phyloP scores from a whole-genome alignment of 2,329 filamentous ascomycete genomes.

The Neofusicoccum ribis region DNA sequence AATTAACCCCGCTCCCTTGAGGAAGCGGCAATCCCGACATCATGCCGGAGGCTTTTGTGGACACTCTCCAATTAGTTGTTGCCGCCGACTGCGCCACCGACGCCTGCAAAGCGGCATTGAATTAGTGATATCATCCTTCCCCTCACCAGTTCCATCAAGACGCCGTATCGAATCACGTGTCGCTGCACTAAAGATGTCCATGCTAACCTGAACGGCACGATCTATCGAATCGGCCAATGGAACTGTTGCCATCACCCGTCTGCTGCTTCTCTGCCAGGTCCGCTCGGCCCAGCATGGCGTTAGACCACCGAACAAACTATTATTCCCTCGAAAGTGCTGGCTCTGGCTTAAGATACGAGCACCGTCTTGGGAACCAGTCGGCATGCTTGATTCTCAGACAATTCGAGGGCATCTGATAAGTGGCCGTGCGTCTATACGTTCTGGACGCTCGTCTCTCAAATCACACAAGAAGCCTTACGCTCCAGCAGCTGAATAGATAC shows the following conservation, averaged over 20 bases:
- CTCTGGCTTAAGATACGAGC: no score
- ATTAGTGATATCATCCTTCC: conserved; percentile 11
- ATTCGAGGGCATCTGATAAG: no score
- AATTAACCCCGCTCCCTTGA: no score
- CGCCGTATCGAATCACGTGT: background rate
- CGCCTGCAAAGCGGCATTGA: background rate
- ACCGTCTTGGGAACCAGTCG: no score
- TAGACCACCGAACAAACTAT: no score
- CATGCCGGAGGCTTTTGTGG: background rate
- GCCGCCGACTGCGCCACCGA: background rate
- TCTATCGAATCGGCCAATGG: background rate
- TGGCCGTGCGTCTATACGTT: no score
- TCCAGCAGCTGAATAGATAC: no score
- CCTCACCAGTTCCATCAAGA: background rate
- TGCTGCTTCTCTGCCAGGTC: background rate
- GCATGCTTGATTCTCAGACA: no score
- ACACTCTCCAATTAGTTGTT: background rate
- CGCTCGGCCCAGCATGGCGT: background rate
- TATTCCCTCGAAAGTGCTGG: no score
- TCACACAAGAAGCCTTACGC: no score
- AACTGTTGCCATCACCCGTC: background rate
- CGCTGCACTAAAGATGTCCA: background rate
- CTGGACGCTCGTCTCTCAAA: no score
- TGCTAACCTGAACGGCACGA: background rate
- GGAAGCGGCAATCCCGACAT: no score